Conservation (phyloP, 805 yeast species). For the Kuraishia capsulata region DNA sequence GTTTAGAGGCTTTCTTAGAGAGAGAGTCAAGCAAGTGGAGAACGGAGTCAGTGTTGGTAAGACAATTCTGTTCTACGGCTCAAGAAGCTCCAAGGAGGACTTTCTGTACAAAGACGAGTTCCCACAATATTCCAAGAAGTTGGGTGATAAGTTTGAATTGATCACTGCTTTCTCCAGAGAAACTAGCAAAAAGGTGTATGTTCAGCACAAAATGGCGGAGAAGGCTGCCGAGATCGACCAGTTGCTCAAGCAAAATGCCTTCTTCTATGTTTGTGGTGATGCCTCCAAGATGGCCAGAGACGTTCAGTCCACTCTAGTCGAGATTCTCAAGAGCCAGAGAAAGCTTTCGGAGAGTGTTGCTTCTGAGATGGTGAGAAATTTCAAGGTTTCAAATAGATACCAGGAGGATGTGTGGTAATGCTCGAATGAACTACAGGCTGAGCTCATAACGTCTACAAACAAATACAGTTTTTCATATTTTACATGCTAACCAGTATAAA, state of each 20-base stretch:
- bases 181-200: slow-evolving; percentile 55
- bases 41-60: slow-evolving; percentile 56
- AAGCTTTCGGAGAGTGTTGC: slow-evolving; percentile 62
- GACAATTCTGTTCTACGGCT: slow-evolving; percentile 76
- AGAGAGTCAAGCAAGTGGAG: slow-evolving; percentile 53
- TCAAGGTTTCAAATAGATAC: slow-evolving; percentile 78
- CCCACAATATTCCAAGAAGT: slow-evolving; percentile 56
- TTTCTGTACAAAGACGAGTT: slow-evolving; percentile 86
- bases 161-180: slow-evolving; percentile 86
- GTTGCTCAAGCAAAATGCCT: slow-evolving; percentile 61
- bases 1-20: slow-evolving; percentile 90
- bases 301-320: slow-evolving; percentile 62
- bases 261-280: slow-evolving; percentile 94
- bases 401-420: slow-evolving; percentile 99
- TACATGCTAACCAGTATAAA: no score
- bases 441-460: slow-evolving; percentile 2
- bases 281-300: slow-evolving; percentile 94
- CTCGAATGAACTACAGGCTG: not conserved
- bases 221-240: slow-evolving; percentile 44
- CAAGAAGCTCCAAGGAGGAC: slow-evolving; percentile 73
- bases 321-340: slow-evolving; percentile 55
- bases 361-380: slow-evolving; percentile 63
- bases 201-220: slow-evolving; percentile 68
- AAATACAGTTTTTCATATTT: no score
- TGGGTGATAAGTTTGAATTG: slow-evolving; percentile 60